These are phyloP conservation scores for Rosa chinensis DNA, from an alignment of 306 rosid species.

Conservation along the genomic window DNA sequence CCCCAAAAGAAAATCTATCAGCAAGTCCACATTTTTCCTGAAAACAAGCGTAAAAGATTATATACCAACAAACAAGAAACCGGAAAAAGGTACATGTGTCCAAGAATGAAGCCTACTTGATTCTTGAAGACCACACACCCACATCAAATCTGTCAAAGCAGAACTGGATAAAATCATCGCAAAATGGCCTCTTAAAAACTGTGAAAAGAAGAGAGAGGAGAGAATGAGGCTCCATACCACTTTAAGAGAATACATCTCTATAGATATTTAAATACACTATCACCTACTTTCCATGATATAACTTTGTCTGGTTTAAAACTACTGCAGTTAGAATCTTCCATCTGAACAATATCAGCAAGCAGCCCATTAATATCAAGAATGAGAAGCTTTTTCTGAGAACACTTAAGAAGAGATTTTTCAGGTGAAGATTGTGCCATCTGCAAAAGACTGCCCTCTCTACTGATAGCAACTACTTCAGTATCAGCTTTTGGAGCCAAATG, in stretches of 20 bases:
- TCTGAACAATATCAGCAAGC: slow-evolving; percentile 75
- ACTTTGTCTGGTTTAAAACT: slow-evolving; percentile 35
- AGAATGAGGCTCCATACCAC: slow-evolving; percentile 27
- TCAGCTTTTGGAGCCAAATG: slow-evolving; percentile 21
- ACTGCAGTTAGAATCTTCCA: slow-evolving; percentile 4
- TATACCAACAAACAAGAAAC: no score
- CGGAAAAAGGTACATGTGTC: no score
- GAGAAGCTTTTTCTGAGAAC: slow-evolving; percentile 70
- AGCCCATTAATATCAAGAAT: slow-evolving; percentile 90
- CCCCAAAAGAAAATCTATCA: slow-evolving; percentile 52
- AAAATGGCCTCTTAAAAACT: no score
- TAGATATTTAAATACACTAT: slow-evolving; percentile 18
- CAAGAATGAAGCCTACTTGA: no score
- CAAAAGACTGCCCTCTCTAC: slow-evolving; percentile 23
- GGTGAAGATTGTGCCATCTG: no score
- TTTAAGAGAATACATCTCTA: slow-evolving; percentile 10
- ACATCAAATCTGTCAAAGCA: no score
- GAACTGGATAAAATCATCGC: no score
- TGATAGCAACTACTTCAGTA: slow-evolving; percentile 29
- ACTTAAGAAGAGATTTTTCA: no score
- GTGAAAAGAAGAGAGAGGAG: background rate
- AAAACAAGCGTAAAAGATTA: no score
- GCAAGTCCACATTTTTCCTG: slow-evolving; percentile 28
- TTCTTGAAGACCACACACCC: no score
- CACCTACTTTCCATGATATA: slow-evolving; percentile 58